A percentile compares a stretch with the other conserved stretches of the same genome.
These are phyloP conservation scores for Pyrus betulifolia DNA, from an alignment of 306 rosid species.

Conservation along the genomic window DNA sequence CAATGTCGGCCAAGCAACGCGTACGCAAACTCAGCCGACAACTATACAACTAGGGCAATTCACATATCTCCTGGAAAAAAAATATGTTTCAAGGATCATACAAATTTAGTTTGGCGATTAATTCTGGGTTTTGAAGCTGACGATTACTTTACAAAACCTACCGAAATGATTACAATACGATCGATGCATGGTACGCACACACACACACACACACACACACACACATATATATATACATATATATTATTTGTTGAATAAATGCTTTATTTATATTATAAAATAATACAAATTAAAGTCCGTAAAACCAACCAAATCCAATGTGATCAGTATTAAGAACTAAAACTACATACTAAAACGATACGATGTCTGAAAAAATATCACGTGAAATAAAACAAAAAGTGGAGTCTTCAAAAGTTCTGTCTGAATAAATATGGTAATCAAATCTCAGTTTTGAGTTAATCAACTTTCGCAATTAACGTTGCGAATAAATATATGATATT, in stretches of 20 bases:
- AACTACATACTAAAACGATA: too few species aligned
- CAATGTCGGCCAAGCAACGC: background rate
- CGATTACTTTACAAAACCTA: background rate
- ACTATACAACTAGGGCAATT: background rate
- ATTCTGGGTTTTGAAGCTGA: too few species aligned
- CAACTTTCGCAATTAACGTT: background rate
- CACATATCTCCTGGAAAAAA: background rate
- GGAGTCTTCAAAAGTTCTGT: too few species aligned
- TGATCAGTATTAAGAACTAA: too few species aligned
- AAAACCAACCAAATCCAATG: too few species aligned
- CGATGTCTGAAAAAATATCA: too few species aligned
- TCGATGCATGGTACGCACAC: background rate
- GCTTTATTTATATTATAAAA: too few species aligned
- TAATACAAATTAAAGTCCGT: too few species aligned
- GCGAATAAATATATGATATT: background rate
- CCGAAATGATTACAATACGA: background rate
- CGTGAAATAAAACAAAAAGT: too few species aligned
- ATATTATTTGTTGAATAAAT: too few species aligned
- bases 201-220: too few species aligned
- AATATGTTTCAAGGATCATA: background rate
- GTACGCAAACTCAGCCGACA: background rate
- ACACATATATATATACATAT: fast-evolving
- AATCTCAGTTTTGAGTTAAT: background rate
- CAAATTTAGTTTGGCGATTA: background rate
- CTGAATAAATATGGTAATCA: background rate